Base-by-base conservation (phyloP, 192 early-diverging fungal species). In the Rhizophagus clarus region DNA sequence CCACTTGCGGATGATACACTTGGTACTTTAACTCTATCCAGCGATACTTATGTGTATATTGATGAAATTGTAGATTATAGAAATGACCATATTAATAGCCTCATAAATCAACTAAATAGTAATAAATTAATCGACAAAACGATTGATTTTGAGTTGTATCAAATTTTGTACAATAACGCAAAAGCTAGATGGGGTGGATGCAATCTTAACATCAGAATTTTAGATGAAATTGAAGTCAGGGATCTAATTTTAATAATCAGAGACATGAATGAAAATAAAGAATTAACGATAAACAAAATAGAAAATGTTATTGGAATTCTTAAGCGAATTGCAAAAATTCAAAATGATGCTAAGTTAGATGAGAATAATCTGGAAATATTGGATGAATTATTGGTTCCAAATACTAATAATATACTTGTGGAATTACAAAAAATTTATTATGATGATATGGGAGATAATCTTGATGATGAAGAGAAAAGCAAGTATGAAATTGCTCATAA, bases 91-190 rank as follows among this genome's bases (percentile, higher is more conserved):
- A 40, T 0, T 7, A 40, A 8, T 40, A 40, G 8, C 37, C 37
- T 40, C 8, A 40, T 40, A 40, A 40, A 40, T 40, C 37, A 40
- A 40, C 37, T 40, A 7, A 40, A 40, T 7, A 40, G 37, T 7
- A 7, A 40, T 40, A 40, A n/a, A 11, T 24, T 24, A 24, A 62
- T 62, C 26, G 37, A 40, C 81, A 0, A 49, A 22, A 7, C 81
- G 84, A 82, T 68, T 66, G 6, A 77, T 85, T 37, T 51, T 73
- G 12, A 80, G 63, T 32, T 15, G 73, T 32, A 40, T 40, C 7
- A 40, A 40, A 7, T 40, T 62, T 62, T 24, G 24, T 40, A 40
- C 37, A 40, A 40, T 40, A 40, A 9, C 6, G 37, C 37, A 40
- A 40, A 40, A 40, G 37, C 37, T 40, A 40, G 37, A 8, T 40